phyloP scores from a whole-genome alignment of 768 basidiomycete species.

The Mrakia blollopis region DNA sequence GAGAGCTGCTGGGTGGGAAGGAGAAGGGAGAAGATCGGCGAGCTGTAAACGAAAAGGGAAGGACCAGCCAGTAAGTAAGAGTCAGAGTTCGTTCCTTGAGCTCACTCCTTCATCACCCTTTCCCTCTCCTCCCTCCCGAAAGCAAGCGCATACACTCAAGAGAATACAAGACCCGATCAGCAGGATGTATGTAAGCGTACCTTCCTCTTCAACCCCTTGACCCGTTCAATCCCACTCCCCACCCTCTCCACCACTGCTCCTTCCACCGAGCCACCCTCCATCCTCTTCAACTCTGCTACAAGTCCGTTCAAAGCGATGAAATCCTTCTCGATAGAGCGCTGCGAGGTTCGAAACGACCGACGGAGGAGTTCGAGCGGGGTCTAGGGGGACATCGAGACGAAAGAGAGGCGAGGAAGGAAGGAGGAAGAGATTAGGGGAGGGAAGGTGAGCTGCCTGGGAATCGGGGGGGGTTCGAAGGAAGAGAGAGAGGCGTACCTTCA shows the following conservation, averaged over 20 bases:
- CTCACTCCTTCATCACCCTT: not conserved
- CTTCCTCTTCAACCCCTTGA: conserved; percentile 82
- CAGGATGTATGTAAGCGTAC: no score
- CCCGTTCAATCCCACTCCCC: conserved; percentile 46
- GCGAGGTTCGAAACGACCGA: conserved; percentile 76
- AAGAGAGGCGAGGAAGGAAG: conserved; percentile 8
- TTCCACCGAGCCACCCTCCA: conserved; percentile 39
- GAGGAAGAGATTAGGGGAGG: not conserved
- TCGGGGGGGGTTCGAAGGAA: not conserved
- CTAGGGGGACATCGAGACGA: conserved; percentile 45
- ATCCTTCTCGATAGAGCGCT: conserved; percentile 77
- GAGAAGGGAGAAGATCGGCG: conserved; percentile 29
- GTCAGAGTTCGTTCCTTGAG: not conserved
- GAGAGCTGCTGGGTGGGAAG: conserved; percentile 14
- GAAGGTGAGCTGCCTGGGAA: not conserved
- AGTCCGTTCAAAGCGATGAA: conserved; percentile 56
- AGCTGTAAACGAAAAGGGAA: not conserved
- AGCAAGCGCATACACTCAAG: no score
- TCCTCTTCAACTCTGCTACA: conserved; percentile 57
- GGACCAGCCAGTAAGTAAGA: not conserved
- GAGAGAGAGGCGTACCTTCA: no score
- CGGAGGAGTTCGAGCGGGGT: conserved; percentile 86
- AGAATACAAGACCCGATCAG: no score
- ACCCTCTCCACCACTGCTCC: not conserved
- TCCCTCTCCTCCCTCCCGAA: not conserved